phyloP scores from a whole-genome alignment of 768 basidiomycete species.

The Leccinellum albellum region DNA sequence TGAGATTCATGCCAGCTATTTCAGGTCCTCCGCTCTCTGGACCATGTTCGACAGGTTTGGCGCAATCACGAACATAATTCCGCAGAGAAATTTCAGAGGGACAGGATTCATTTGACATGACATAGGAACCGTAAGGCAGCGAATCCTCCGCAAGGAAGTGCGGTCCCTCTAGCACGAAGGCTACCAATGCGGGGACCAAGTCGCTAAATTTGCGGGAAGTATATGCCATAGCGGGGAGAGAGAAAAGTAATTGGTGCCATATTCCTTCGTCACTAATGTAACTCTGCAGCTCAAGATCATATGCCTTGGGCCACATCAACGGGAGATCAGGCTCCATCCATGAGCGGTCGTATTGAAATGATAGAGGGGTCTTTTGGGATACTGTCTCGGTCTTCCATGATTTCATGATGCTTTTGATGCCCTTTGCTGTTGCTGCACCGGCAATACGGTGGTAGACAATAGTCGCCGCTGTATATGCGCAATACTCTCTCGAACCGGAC shows the following conservation, averaged over 20 bases:
- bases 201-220: constrained; percentile 3
- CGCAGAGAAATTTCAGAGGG: constrained; percentile 1
- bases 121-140: constrained; percentile 13
- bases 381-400: background rate
- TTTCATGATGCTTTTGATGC: constrained; percentile 6
- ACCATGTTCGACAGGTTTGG: constrained; percentile 6
- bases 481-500: constrained; percentile 5
- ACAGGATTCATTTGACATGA: constrained; percentile 5
- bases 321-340: constrained; percentile 27
- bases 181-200: constrained; percentile 29
- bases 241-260: constrained; percentile 27
- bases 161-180: constrained; percentile 23
- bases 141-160: constrained; percentile 8
- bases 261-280: constrained; percentile 1
- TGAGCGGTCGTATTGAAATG: constrained; percentile 22
- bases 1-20: background rate
- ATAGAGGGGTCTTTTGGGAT: background rate
- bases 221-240: constrained; percentile 33
- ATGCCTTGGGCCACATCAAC: constrained; percentile 25
- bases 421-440: background rate
- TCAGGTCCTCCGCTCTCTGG: constrained; percentile 4
- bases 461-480: constrained; percentile 15
- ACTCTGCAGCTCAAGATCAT: constrained; percentile 23
- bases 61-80: background rate
- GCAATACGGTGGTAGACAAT: background rate